Base-by-base conservation (phyloP, 805 yeast genomes). In the Kodamaea hsintzibuensis region DNA sequence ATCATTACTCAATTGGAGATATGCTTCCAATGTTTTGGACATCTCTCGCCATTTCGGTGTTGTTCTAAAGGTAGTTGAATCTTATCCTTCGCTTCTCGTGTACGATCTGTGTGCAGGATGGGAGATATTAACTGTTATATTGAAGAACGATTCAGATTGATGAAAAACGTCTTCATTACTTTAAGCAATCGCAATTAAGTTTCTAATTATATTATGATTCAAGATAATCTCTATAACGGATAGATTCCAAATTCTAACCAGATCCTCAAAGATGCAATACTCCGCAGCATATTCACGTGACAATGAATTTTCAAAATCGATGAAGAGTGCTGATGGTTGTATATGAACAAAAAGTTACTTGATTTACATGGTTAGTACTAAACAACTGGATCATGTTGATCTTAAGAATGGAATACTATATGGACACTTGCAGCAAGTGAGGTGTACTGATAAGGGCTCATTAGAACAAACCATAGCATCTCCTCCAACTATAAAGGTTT, bases 351-450 rank as follows among this genome's bases (percentile, higher is more conserved):
- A n/a, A n/a, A n/a, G n/a, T n/a, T n/a, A n/a, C n/a, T 16, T 7
- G 4, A 5, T 40, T 3, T 22, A 22, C 19, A 51, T 51, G 54
- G 37, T 25, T 18, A 51, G 30, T 38, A 4, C 35, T 7, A 51
- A 51, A 33, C 16, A 12, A 3, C n/a, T 40, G 12, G 47, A 59
- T 13, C 68, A 71, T 51, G 81, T 83, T 10, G 84, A 83, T 61
- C 75, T 74, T 37, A 66, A 68, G 30, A 70, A 67, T n/a, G 74
- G 85, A 3, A 63, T 79, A 0, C 60, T 83, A 1, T 78, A 78
- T 51, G 76, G 71, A 2, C 59, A 64, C n/a, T 66, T 83, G 10
- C 68, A 76, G 50, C 87, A 83, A 59, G 64, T 83, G 3, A 66
- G 75, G 52, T 64, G 70, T 2, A 51, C 60, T 1, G 65, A 68